Percentiles rank a stretch among this genome's conserved stretches.
Evolutionary conservation across 148 eudicot species (phyloP).

Genomic region (Rhododendron ferrugineum): DNA sequence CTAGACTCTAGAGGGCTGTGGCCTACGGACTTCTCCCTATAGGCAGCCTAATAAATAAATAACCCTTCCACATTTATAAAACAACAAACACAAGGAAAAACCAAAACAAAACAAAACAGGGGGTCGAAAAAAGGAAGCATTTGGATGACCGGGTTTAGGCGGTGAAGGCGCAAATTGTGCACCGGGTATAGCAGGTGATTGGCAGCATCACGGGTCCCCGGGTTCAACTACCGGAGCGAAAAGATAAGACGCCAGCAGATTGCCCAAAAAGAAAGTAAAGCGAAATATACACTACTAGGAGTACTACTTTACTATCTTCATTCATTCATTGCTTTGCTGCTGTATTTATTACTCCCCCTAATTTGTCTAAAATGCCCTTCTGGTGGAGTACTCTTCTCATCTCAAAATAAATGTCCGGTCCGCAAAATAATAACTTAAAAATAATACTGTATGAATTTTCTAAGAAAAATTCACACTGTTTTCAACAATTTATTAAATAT

Average conservation of each 20-base stretch:
- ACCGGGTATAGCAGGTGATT: slow-evolving; percentile 10
- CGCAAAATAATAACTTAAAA: too few species aligned
- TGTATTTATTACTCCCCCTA: not conserved
- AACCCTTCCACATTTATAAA: not conserved
- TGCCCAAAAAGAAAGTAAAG: not conserved
- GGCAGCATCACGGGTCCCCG: slow-evolving; percentile 9
- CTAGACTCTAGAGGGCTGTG: slow-evolving; percentile 6
- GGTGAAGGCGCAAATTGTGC: not conserved
- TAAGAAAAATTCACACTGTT: too few species aligned
- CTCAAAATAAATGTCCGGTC: too few species aligned
- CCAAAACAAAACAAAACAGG: too few species aligned
- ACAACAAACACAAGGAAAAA: not conserved
- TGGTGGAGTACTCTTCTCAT: not conserved
- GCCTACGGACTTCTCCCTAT: not conserved
- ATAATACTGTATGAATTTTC: too few species aligned
- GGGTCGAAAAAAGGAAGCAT: too few species aligned
- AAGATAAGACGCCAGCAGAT: slow-evolving; percentile 1
- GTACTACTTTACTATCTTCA: too few species aligned
- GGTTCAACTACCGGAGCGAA: slow-evolving; percentile 9
- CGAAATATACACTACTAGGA: not conserved
- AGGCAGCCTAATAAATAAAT: not conserved
- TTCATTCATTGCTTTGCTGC: too few species aligned
- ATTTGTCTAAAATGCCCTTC: not conserved
- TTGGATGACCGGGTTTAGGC: slow-evolving; percentile 2
- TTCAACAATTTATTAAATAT: too few species aligned